These are phyloP conservation scores for Wakefieldia striispora DNA, from an alignment of 768 basidiomycete genomes.

Conservation along the genomic window DNA sequence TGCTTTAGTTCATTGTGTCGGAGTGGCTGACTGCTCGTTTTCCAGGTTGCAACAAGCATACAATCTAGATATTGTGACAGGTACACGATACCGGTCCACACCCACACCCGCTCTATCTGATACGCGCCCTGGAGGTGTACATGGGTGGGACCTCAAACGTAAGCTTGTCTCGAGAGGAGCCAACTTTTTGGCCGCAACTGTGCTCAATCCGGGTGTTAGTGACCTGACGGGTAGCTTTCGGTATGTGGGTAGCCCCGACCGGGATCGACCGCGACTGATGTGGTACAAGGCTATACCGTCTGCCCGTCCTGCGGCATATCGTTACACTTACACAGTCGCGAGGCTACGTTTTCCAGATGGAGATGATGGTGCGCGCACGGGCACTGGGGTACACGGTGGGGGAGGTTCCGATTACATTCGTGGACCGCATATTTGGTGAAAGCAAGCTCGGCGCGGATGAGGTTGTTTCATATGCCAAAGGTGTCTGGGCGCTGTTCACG, in stretches of 20 bases:
- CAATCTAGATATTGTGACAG: conserved; percentile 91
- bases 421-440: conserved; percentile 91
- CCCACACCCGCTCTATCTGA: conserved; percentile 54
- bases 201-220: conserved; percentile 81
- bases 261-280: neutral
- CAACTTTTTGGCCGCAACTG: conserved; percentile 86
- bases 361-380: conserved; percentile 92
- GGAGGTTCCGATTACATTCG: conserved; percentile 92
- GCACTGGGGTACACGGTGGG: conserved; percentile 83
- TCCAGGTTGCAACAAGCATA: conserved; percentile 76
- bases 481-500: conserved; percentile 78
- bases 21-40: conserved; percentile 1
- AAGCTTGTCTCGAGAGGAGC: conserved; percentile 88
- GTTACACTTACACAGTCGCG: conserved; percentile 83
- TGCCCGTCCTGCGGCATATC: conserved; percentile 74
- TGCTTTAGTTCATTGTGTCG: neutral
- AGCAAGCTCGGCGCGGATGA: conserved; percentile 90
- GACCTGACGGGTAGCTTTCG: conserved; percentile 91
- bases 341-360: conserved; percentile 98
- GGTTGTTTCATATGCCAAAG: conserved; percentile 82
- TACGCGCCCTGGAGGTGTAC: conserved; percentile 78
- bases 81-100: conserved; percentile 77
- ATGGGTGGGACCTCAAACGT: conserved; percentile 90
- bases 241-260: conserved; percentile 38
- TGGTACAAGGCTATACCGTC: conserved; percentile 63